A percentile compares a stretch with the other conserved stretches of the same genome.
Evolutionary conservation across 768 basidiomycete species (phyloP).

Genomic region (Macrolepiota fuliginosa): DNA sequence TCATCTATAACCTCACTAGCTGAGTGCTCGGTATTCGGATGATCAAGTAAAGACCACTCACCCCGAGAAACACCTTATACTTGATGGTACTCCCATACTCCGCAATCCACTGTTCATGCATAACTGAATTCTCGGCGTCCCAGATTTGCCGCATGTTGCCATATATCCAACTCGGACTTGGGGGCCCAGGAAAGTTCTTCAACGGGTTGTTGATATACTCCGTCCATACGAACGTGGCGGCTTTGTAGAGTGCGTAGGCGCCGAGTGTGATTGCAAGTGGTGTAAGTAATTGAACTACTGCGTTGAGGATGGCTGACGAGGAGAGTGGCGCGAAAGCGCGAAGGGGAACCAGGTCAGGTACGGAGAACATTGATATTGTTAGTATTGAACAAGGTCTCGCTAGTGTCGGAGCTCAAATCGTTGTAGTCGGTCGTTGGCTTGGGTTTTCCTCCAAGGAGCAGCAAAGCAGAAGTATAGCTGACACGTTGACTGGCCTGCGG

Average conservation of each 20-base stretch:
- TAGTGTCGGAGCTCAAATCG: no score
- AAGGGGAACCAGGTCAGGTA: not conserved
- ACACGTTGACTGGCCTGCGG: no score
- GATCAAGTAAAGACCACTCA: conserved; percentile 21
- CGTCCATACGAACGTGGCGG: conserved; percentile 26
- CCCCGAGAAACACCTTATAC: conserved; percentile 44
- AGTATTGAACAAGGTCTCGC: not conserved
- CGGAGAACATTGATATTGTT: not conserved
- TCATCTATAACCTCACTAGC: conserved; percentile 20
- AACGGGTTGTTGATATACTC: conserved; percentile 38
- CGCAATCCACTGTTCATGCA: conserved; percentile 40
- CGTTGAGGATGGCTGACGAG: not conserved
- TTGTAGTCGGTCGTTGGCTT: no score
- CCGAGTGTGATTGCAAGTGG: conserved; percentile 21
- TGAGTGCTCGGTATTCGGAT: not conserved
- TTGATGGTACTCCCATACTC: conserved; percentile 46
- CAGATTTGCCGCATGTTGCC: conserved; percentile 47
- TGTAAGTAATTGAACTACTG: conserved; percentile 16
- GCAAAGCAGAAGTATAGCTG: no score
- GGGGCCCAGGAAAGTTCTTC: conserved; percentile 50
- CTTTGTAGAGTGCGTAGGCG: conserved; percentile 29
- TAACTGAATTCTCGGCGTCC: conserved; percentile 30
- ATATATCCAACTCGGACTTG: conserved; percentile 39
- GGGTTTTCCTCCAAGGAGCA: no score
- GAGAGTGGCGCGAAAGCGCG: no score